phyloP scores from a whole-genome alignment of 805 yeast species.

The Yamadazyma paraphyllophila region DNA sequence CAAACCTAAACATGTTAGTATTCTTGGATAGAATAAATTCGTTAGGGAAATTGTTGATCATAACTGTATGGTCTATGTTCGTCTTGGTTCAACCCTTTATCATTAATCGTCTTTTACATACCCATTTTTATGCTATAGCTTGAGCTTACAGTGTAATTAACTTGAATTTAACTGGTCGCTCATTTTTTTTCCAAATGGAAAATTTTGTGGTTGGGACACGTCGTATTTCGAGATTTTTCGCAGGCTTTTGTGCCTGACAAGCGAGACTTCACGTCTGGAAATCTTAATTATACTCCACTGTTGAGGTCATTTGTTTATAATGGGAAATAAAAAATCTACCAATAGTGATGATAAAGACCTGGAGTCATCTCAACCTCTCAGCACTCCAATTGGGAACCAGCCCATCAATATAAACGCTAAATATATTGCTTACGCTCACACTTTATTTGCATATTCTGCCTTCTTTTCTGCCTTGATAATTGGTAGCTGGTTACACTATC shows the following conservation, averaged over 20 bases:
- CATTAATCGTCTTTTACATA: slow-evolving; percentile 11
- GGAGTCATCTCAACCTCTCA: not conserved
- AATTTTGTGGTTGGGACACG: slow-evolving; percentile 8
- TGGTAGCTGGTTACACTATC: slow-evolving; percentile 76
- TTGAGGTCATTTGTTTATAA: not conserved
- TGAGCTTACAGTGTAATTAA: slow-evolving; percentile 9
- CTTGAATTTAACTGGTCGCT: slow-evolving; percentile 8
- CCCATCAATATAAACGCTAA: slow-evolving; percentile 51
- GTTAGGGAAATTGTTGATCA: not conserved
- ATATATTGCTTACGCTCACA: slow-evolving; percentile 68
- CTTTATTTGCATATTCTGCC: slow-evolving; percentile 69
- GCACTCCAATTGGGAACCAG: not conserved
- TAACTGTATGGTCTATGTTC: not conserved
- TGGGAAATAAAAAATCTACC: not conserved
- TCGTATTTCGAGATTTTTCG: not conserved
- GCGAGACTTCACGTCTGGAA: not conserved
- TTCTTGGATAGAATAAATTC: too few relatives aligned
- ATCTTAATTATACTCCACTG: not conserved
- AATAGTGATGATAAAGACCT: not conserved
- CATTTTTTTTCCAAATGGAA: slow-evolving; percentile 1
- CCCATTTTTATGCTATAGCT: slow-evolving; percentile 15
- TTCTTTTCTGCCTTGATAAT: slow-evolving; percentile 71
- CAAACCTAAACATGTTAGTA: slow-evolving; percentile 18
- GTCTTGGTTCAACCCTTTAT: too few relatives aligned
- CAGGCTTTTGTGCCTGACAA: not conserved